Evolutionary conservation across 345 rosid genomes (phyloP).

Genomic region (Linum lewisii): DNA sequence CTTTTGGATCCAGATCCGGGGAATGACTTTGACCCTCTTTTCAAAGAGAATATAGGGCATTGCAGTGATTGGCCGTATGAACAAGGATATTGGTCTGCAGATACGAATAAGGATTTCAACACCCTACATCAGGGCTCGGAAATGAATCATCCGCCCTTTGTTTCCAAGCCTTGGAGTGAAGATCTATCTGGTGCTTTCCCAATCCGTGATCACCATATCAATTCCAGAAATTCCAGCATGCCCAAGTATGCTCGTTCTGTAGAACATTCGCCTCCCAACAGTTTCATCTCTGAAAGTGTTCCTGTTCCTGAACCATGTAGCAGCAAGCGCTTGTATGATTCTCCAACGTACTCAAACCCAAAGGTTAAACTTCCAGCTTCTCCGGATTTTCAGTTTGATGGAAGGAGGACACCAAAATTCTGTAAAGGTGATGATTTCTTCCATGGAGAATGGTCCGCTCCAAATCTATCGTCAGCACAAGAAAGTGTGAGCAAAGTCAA

Average conservation of each 20-base stretch:
- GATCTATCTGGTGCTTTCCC: slow-evolving; percentile 17
- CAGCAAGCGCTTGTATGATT: slow-evolving; percentile 13
- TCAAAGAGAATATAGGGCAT: slow-evolving; percentile 18
- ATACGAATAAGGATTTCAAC: slow-evolving; percentile 22
- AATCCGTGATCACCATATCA: slow-evolving; percentile 11
- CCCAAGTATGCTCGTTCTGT: slow-evolving; percentile 11
- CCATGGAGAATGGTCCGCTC: slow-evolving; percentile 21
- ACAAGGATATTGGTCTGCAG: slow-evolving; percentile 28
- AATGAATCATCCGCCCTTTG: slow-evolving; percentile 14
- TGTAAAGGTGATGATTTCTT: slow-evolving; percentile 22
- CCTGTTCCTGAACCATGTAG: slow-evolving; percentile 16
- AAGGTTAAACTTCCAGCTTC: slow-evolving; percentile 27
- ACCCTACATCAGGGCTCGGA: slow-evolving; percentile 18
- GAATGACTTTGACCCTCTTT: slow-evolving; percentile 18
- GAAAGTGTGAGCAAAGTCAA: slow-evolving; percentile 26
- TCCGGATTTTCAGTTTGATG: slow-evolving; percentile 12
- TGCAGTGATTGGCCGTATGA: slow-evolving; percentile 21
- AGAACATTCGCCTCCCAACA: slow-evolving; percentile 15
- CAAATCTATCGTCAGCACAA: slow-evolving; percentile 22
- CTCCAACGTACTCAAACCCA: slow-evolving; percentile 24
- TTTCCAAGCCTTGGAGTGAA: slow-evolving; percentile 16
- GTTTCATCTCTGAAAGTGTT: too few species aligned
- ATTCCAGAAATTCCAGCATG: slow-evolving; percentile 11
- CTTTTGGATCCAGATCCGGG: slow-evolving; percentile 21
- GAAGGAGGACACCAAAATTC: slow-evolving; percentile 15